phyloP scores from a whole-genome alignment of 139 green algal species.

The Micractinium sp. region DNA sequence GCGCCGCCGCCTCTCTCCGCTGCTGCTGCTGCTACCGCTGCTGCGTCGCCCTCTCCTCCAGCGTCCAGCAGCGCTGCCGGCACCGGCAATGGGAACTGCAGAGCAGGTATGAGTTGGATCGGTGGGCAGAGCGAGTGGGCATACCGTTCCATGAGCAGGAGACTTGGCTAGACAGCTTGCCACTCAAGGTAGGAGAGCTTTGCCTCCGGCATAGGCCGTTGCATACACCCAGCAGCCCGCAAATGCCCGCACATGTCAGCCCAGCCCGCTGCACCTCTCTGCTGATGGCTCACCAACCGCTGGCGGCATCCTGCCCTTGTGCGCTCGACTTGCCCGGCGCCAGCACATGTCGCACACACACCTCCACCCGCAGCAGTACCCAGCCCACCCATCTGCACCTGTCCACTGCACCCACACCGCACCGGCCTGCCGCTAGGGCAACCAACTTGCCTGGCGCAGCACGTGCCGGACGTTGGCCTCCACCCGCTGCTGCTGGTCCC shows the following conservation, averaged over 20 bases:
- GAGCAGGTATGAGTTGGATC: background rate
- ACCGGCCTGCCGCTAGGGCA: background rate
- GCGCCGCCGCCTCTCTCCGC: background rate
- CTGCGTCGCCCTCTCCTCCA: background rate
- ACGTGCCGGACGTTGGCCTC: slow-evolving; percentile 33
- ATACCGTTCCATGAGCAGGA: background rate
- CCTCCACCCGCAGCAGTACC: background rate
- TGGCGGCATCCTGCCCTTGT: background rate
- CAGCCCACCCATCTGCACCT: too few relatives aligned
- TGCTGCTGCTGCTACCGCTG: background rate
- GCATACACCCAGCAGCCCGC: too few relatives aligned
- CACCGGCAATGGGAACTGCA: slow-evolving; percentile 22
- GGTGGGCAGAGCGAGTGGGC: background rate
- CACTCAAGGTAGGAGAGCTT: too few relatives aligned
- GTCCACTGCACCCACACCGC: too few relatives aligned
- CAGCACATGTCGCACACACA: background rate
- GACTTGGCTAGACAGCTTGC: too few relatives aligned
- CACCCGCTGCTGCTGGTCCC: slow-evolving; percentile 25
- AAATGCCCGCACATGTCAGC: too few relatives aligned
- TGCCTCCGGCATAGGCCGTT: too few relatives aligned
- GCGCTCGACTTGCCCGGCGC: background rate
- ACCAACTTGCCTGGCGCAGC: slow-evolving; percentile 13
- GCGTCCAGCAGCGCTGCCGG: background rate
- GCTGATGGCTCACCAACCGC: background rate
- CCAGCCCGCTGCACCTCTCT: too few relatives aligned